These are phyloP conservation scores for Suillus occidentalis DNA, from an alignment of 768 basidiomycete genomes.

Conservation along the genomic window DNA sequence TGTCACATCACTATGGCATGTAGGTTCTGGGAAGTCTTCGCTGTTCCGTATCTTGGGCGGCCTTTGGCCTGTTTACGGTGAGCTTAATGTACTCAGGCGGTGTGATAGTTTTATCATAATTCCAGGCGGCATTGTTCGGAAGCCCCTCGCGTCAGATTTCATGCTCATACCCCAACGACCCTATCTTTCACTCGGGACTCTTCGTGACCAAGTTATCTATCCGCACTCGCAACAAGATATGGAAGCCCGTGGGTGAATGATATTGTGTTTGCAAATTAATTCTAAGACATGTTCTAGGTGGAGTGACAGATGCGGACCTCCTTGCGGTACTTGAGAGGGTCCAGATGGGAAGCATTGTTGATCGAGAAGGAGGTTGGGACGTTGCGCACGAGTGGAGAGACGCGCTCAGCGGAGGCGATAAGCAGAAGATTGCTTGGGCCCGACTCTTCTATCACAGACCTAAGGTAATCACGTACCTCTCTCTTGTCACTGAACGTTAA, in stretches of 20 bases:
- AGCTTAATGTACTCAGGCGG: neutral
- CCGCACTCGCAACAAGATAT: slow-evolving; percentile 84
- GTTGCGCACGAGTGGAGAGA: slow-evolving; percentile 90
- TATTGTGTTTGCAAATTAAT: neutral
- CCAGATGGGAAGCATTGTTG: slow-evolving; percentile 83
- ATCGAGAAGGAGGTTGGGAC: slow-evolving; percentile 97
- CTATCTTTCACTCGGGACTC: slow-evolving; percentile 89
- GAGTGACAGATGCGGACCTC: slow-evolving; percentile 74
- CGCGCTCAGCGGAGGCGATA: slow-evolving; percentile 90
- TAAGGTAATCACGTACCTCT: slow-evolving; percentile 52
- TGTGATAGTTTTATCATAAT: slow-evolving; percentile 16
- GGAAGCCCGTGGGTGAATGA: slow-evolving; percentile 58
- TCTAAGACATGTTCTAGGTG: slow-evolving; percentile 42
- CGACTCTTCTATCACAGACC: slow-evolving; percentile 94
- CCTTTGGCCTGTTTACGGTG: slow-evolving; percentile 81
- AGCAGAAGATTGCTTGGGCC: slow-evolving; percentile 98
- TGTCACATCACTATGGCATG: slow-evolving; percentile 4
- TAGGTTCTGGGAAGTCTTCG: slow-evolving; percentile 86
- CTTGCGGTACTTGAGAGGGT: slow-evolving; percentile 71
- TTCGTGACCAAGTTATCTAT: slow-evolving; percentile 96
- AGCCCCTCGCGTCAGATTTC: slow-evolving; percentile 86
- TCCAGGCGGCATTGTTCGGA: slow-evolving; percentile 73
- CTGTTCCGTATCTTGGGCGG: slow-evolving; percentile 96
- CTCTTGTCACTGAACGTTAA: slow-evolving; percentile 1
- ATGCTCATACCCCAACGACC: slow-evolving; percentile 96